Percentiles rank a stretch among this genome's conserved stretches.
Evolutionary conservation across 2,329 filamentous ascomycete species (phyloP).

Genomic region (Chaetomiaceae sp.): DNA sequence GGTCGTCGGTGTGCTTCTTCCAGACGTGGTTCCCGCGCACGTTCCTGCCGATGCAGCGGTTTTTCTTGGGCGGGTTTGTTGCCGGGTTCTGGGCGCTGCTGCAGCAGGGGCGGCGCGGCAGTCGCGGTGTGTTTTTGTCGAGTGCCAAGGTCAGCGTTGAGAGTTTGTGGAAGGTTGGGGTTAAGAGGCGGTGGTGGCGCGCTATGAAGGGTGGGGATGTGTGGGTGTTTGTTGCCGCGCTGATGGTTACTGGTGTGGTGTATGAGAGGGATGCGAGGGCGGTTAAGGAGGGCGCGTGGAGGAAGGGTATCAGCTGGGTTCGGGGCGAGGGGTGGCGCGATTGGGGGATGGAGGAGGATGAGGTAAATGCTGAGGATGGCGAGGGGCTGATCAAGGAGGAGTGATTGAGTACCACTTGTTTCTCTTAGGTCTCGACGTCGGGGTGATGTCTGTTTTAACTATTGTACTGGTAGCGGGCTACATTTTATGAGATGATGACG

Average conservation of each 20-base stretch:
- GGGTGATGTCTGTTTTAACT: not conserved
- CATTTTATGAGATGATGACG: not conserved
- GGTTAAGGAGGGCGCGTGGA: constrained; percentile 60
- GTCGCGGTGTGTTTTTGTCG: constrained; percentile 71
- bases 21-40: constrained; percentile 70
- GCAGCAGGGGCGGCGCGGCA: constrained; percentile 50
- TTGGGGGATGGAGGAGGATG: constrained; percentile 49
- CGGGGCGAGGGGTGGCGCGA: constrained; percentile 73
- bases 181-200: constrained; percentile 83
- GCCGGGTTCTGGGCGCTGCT: constrained; percentile 83
- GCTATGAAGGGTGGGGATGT: constrained; percentile 80
- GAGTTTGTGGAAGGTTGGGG: constrained; percentile 86
- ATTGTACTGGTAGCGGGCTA: not conserved
- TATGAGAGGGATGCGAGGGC: constrained; percentile 68
- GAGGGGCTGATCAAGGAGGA: constrained; percentile 23
- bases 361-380: constrained; percentile 28
- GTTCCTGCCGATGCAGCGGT: constrained; percentile 74
- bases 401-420: not conserved
- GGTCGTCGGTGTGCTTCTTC: constrained; percentile 88
- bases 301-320: constrained; percentile 70
- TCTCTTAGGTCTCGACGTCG: no score
- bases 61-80: constrained; percentile 83
- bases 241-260: constrained; percentile 72
- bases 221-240: constrained; percentile 71
- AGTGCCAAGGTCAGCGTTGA: constrained; percentile 73